Evolutionary conservation across 2,329 filamentous ascomycete genomes (phyloP).

Genomic region (Arachnopeziza araneosa): DNA sequence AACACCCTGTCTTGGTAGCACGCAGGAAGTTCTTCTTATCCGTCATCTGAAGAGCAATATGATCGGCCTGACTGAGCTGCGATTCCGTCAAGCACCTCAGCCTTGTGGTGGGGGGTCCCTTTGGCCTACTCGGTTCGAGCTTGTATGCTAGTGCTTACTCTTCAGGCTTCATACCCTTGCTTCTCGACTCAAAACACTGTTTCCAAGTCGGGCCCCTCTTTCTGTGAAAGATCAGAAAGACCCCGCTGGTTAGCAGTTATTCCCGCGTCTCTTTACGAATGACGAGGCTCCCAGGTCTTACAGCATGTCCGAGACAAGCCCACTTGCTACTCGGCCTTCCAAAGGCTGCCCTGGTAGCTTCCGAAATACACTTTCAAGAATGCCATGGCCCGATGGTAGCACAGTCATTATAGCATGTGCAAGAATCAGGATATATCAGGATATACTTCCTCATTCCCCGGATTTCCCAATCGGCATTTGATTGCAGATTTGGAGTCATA

Average conservation of each 20-base stretch:
- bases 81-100: constrained; percentile 2
- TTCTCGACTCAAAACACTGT: not conserved
- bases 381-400: not conserved
- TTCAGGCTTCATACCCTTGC: constrained; percentile 16
- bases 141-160: constrained; percentile 26
- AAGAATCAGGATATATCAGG: not conserved
- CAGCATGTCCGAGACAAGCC: not conserved
- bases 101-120: constrained; percentile 14
- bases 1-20: not conserved
- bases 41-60: not conserved
- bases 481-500: not conserved
- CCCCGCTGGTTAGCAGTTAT: constrained; percentile 18
- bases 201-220: constrained; percentile 6
- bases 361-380: not conserved
- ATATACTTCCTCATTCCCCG: not conserved
- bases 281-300: not conserved
- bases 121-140: constrained; percentile 9
- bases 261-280: not conserved
- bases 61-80: not conserved
- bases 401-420: not conserved
- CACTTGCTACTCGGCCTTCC: not conserved
- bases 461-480: not conserved
- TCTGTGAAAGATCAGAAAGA: not conserved
- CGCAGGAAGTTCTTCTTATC: constrained; percentile 1
- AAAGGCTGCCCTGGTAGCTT: not conserved